These are phyloP conservation scores for Naganishia vaughanmartiniae DNA, from an alignment of 768 basidiomycete species.

Conservation along the genomic window DNA sequence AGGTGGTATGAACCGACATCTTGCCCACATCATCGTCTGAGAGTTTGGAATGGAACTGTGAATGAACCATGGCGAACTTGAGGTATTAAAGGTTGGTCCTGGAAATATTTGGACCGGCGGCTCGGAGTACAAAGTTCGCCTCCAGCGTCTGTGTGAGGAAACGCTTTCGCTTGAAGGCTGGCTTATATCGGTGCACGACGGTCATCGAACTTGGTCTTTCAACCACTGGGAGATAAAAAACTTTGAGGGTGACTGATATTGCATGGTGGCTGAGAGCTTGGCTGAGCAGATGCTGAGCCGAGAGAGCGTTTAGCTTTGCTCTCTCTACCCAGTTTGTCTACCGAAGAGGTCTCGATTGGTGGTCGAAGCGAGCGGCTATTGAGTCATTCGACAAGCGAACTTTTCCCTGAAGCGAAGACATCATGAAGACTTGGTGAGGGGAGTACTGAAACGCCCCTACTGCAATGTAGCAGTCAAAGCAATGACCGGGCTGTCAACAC, in stretches of 20 bases:
- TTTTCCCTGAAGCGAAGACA: background rate
- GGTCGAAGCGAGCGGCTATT: background rate
- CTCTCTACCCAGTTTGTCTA: background rate
- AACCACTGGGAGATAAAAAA: too few relatives aligned
- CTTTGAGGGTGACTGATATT: too few relatives aligned
- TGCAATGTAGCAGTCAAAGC: too few relatives aligned
- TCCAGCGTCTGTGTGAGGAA: too few relatives aligned
- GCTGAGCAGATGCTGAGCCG: background rate
- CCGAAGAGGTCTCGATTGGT: background rate
- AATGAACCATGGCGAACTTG: background rate
- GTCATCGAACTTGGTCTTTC: too few relatives aligned
- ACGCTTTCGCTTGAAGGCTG: too few relatives aligned
- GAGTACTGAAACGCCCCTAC: too few relatives aligned
- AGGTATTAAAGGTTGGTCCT: too few relatives aligned
- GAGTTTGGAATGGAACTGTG: background rate
- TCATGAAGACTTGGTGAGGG: background rate
- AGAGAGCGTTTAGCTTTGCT: background rate
- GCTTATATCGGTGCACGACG: too few relatives aligned
- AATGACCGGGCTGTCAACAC: too few relatives aligned
- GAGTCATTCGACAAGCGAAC: background rate
- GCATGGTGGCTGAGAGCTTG: background rate
- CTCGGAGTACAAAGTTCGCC: too few relatives aligned
- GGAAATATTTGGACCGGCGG: too few relatives aligned
- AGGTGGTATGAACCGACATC: background rate
- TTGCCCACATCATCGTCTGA: background rate